Conservation (phyloP, 768 basidiomycete genomes). For the Cystobasidium onofrii region DNA sequence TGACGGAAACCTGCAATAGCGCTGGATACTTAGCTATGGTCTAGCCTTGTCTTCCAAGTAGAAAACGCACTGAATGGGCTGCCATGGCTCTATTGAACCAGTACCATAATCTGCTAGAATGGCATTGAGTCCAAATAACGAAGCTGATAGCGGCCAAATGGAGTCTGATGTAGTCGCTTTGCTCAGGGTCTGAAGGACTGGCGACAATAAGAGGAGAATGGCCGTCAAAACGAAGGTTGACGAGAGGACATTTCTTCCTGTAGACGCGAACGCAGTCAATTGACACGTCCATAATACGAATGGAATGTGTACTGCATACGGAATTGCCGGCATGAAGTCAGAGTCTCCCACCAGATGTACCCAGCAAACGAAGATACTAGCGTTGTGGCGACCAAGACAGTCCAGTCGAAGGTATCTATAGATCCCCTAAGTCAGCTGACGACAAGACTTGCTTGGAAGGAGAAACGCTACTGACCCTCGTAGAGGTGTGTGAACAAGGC, state of each 20-base stretch:
- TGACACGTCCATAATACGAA: too few relatives aligned
- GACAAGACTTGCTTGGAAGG: not conserved
- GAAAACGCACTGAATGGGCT: not conserved
- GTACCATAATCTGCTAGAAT: constrained; percentile 73
- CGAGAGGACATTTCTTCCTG: constrained; percentile 57
- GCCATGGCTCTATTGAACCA: constrained; percentile 42
- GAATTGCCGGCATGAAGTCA: not conserved
- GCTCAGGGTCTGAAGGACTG: constrained; percentile 82
- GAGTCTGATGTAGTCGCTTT: constrained; percentile 93
- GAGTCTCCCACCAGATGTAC: constrained; percentile 1
- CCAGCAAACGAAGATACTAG: not conserved
- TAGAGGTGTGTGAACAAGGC: constrained; percentile 32
- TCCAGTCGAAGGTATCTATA: not conserved
- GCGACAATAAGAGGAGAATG: constrained; percentile 77
- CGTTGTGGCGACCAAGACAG: not conserved
- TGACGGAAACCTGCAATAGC: constrained; percentile 18
- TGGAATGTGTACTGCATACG: not conserved
- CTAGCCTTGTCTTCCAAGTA: not conserved
- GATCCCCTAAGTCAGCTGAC: not conserved
- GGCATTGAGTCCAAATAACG: constrained; percentile 70
- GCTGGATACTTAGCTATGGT: not conserved
- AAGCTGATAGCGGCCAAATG: constrained; percentile 49
- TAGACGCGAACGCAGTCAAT: too few relatives aligned
- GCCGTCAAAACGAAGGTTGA: constrained; percentile 80
- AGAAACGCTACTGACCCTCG: constrained; percentile 13